Percentiles rank a stretch among this genome's conserved stretches.
phyloP scores from a whole-genome alignment of 2,329 filamentous ascomycete species.

The Colletotrichum zoysiae region DNA sequence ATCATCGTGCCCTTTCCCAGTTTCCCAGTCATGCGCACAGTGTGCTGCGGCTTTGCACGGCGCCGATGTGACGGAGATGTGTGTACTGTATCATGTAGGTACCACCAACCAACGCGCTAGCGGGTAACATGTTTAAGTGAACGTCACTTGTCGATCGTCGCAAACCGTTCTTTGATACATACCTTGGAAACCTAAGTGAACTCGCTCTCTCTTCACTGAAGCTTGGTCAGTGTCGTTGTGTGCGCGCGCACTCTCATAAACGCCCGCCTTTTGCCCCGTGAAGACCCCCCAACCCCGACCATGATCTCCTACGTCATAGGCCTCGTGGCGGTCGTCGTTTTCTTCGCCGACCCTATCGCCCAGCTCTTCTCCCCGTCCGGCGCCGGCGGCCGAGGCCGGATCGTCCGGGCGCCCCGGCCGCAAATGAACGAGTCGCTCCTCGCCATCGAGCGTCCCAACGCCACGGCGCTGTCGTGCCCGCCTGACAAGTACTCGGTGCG shows the following conservation, averaged over 20 bases:
- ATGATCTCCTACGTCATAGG: constrained; percentile 63
- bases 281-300: neutral
- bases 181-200: no score
- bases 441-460: constrained; percentile 59
- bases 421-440: constrained; percentile 64
- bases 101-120: neutral
- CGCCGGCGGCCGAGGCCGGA: constrained; percentile 29
- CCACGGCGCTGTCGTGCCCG: constrained; percentile 53
- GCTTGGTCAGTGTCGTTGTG: neutral
- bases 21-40: neutral
- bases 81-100: no score
- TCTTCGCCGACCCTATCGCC: constrained; percentile 60
- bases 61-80: constrained; percentile 1
- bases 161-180: neutral
- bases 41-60: constrained; percentile 12
- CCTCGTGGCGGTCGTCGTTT: constrained; percentile 56
- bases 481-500: constrained; percentile 60
- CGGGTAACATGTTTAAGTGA: neutral
- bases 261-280: neutral
- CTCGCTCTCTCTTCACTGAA: neutral
- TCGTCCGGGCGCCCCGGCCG: constrained; percentile 56
- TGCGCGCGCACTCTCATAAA: neutral
- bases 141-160: neutral
- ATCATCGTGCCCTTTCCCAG: constrained; percentile 14
- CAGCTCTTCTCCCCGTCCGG: constrained; percentile 51